Base-by-base conservation (phyloP, 139 green algal genomes). In the Haematococcus lacustris region DNA sequence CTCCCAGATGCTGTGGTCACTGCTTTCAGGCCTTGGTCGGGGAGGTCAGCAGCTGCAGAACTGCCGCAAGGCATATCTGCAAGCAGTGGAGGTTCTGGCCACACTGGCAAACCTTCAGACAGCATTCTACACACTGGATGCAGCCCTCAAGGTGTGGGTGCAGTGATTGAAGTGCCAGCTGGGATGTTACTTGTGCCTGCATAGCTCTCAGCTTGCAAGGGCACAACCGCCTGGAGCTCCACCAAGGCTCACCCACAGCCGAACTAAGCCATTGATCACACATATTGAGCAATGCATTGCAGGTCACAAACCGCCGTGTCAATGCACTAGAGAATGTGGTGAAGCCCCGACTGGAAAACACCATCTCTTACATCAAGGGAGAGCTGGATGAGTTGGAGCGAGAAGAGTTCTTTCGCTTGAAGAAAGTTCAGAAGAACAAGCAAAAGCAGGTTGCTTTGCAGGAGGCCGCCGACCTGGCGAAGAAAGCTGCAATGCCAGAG, bases 281-380 rank as follows among this genome's bases (percentile, higher is more conserved):
- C n/a, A n/a, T n/a, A n/a, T n/a, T n/a, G n/a, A n/a, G n/a, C n/a
- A n/a, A n/a, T n/a, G n/a, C n/a, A n/a, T n/a, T n/a, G n/a, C n/a
- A n/a, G n/a, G n/a, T n/a, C n/a, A n/a, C n/a, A n/a, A n/a, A n/a
- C n/a, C 76, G 91, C 1, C 87, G 96, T 40, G 96, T 99, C 3
- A 99, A 99, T 75, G 96, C 96, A 41, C 87, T 99, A 65, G 96
- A 99, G 85, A 97, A 99, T 73, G 94, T 98, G 25, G 95, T 99
- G 1, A 94, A 91, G 78, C 96, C 96, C 32, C 86, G 81, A 65
- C 84, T 99, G 33, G 92, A 97, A 71, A 99, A 99, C 90, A 99
- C 96, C 4, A 97, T 99, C 66, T 77, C 80, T 0, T 99, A 99
- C 88, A 99, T 98, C 84, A 98, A 98, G 89, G 92, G 91, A 17